Evolutionary conservation across 495 filamentous ascomycete genomes (phyloP), one percentile per base, ranked within the genome.

Genomic region (Glutinoglossum americanum): DNA sequence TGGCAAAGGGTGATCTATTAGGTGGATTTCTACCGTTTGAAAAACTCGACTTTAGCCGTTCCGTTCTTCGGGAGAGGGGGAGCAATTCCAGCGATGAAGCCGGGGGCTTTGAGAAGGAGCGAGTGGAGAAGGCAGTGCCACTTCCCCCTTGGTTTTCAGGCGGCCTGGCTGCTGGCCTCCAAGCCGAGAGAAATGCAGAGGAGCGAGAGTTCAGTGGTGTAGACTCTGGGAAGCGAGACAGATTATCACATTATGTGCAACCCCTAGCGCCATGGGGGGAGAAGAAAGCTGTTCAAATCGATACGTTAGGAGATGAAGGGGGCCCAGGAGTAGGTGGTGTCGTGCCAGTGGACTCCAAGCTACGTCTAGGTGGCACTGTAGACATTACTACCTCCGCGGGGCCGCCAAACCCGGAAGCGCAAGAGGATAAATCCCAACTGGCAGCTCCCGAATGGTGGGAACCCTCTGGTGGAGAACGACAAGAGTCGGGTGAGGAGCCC

Each of bases 11-110:
- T n/a, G 26, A 53, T 10, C 21, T 55, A 26, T 87, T 93, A 64
- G 76, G 77, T 63, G 90, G 90, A 0, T 87, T 89, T 1, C 70
- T 97, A 17, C 90, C 90, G 0, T 97, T 97, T 62, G 87, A 95
- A 65, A 85, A 83, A 49, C 72, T 98, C 0, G 77, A 86, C 63
- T 77, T 90, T 61, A 75, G 74, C 58, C 72, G 76, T 65, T 75
- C 72, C 21, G 72, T 82, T 17, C 74, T 79, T 55, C 69, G 69
- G 23, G 74, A 69, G 62, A 81, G 76, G 64, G 73, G 69, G 62
- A 26, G 48, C 32, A 21, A 30, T 54, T 0, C 60, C 17, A 80
- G 81, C 13, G 76, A 78, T 5, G 62, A 74, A 54, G 77, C 77
- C 23, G 87, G 86, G 9, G 87, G 88, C 0, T 93, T 90, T 66